Conservation (phyloP, 148 eudicot genomes). For the Talinum fruticosum region DNA sequence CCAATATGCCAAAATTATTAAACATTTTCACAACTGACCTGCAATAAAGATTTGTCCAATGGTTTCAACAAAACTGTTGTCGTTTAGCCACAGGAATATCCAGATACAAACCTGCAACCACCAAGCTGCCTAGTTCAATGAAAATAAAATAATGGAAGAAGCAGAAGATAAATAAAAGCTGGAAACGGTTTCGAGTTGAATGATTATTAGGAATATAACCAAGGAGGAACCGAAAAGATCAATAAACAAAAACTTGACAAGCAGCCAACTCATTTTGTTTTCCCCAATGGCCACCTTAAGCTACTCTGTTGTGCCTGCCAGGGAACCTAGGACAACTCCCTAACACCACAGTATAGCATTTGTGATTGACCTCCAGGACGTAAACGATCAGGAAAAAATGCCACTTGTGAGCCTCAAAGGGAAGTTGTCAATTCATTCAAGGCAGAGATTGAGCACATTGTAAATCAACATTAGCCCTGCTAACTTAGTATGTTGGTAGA, state of each 20-base stretch:
- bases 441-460: neutral
- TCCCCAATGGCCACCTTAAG: neutral
- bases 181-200: neutral
- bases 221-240: neutral
- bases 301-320: neutral
- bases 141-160: neutral
- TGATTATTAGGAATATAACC: neutral
- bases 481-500: neutral
- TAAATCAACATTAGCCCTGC: neutral
- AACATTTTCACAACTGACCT: neutral
- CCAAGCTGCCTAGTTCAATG: neutral
- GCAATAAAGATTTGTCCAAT: constrained; percentile 1
- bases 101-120: neutral
- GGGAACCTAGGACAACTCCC: too few relatives aligned
- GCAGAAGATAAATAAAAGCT: neutral
- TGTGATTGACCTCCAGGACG: neutral
- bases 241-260: neutral
- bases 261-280: neutral
- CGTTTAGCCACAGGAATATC: constrained; percentile 9
- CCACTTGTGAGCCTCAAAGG: neutral
- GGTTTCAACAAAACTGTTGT: neutral
- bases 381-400: neutral
- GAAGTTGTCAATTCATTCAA: neutral
- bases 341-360: neutral
- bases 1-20: neutral